These are phyloP conservation scores for Blakeslea trispora DNA, from an alignment of 371 early-diverging fungal genomes.

Conservation along the genomic window DNA sequence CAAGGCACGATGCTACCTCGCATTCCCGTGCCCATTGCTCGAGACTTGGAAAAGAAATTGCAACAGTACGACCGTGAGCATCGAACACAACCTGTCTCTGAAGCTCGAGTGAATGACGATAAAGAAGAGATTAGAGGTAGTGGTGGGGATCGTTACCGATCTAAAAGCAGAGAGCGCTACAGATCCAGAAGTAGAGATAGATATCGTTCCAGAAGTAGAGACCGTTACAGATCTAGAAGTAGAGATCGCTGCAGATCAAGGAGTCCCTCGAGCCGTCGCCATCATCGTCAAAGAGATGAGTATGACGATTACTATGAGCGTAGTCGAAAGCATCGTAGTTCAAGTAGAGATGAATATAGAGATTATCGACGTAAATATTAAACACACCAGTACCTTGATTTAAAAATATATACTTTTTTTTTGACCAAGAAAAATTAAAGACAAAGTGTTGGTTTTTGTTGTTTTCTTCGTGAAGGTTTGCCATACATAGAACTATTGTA, in stretches of 20 bases:
- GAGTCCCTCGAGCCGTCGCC: constrained; percentile 9
- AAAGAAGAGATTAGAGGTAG: not conserved
- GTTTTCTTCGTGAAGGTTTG: too few relatives aligned
- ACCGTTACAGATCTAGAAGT: not conserved
- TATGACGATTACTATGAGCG: constrained; percentile 36
- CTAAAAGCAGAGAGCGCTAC: constrained; percentile 3
- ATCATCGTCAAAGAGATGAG: constrained; percentile 35
- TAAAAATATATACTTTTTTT: too few relatives aligned
- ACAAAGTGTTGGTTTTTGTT: too few relatives aligned
- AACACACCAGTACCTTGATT: too few relatives aligned
- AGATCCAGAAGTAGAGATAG: constrained; percentile 14
- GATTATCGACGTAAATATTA: too few relatives aligned
- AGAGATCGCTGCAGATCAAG: constrained; percentile 12
- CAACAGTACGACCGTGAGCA: constrained; percentile 53
- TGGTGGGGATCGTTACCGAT: constrained; percentile 9
- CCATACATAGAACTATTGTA: too few relatives aligned
- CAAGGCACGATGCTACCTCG: constrained; percentile 82
- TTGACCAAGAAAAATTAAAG: too few relatives aligned
- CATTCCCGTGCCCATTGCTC: constrained; percentile 82
- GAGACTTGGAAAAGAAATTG: constrained; percentile 70
- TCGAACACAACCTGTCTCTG: not conserved
- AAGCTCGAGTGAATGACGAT: constrained; percentile 3
- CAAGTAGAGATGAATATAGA: too few relatives aligned
- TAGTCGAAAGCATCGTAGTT: constrained; percentile 8
- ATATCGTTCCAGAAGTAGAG: constrained; percentile 19